These are phyloP conservation scores for Skeletonema marinoi DNA, from an alignment of 108 stramenopile species.

Conservation along the genomic window DNA sequence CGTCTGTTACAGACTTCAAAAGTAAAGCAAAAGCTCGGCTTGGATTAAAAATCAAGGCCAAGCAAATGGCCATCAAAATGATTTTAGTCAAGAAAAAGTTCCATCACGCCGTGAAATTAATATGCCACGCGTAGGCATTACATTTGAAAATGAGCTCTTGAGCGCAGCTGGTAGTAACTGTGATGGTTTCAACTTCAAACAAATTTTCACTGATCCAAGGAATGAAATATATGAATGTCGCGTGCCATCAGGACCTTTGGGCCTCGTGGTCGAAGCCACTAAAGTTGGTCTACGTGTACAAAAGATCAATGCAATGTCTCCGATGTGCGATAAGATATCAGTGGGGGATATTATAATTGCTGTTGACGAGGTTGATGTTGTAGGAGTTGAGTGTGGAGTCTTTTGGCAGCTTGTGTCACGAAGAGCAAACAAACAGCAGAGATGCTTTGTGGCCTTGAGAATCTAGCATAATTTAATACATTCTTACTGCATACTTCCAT, in stretches of 20 bases:
- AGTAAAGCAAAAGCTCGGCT: background rate
- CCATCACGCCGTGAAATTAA: background rate
- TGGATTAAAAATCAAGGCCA: background rate
- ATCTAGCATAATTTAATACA: background rate
- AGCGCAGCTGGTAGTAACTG: background rate
- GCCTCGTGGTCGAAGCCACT: slow-evolving; percentile 41
- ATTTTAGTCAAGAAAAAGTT: background rate
- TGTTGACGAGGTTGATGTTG: slow-evolving; percentile 42
- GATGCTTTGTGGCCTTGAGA: background rate
- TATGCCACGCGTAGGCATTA: background rate
- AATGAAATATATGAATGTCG: slow-evolving; percentile 48
- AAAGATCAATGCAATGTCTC: slow-evolving; percentile 38
- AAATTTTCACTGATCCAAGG: slow-evolving; percentile 31
- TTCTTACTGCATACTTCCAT: background rate
- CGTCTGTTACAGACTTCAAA: background rate
- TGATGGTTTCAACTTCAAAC: slow-evolving; percentile 27
- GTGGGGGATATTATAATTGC: slow-evolving; percentile 40
- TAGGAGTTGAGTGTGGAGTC: slow-evolving; percentile 33
- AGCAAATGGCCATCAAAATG: background rate
- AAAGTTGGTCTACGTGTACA: slow-evolving; percentile 29
- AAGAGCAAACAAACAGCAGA: background rate
- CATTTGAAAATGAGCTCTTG: slow-evolving; percentile 29
- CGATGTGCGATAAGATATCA: slow-evolving; percentile 25
- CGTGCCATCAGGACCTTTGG: slow-evolving; percentile 40
- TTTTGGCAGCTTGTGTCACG: slow-evolving; percentile 40